phyloP scores from a whole-genome alignment of 2,329 filamentous ascomycete species.

The Penicillium rolfsii region DNA sequence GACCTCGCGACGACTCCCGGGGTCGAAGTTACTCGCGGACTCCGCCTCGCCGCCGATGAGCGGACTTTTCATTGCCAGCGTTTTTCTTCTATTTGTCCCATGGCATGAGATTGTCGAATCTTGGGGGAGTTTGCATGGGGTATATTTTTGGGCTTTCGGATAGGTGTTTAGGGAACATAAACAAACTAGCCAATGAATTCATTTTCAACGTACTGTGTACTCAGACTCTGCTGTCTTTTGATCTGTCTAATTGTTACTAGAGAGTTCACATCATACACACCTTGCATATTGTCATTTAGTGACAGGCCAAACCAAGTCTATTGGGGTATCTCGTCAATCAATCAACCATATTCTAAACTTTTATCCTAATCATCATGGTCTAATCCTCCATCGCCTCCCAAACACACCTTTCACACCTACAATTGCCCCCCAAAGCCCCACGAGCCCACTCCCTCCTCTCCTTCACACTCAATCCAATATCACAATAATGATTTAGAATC shows the following conservation, averaged over 20 bases:
- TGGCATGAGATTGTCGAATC: background rate
- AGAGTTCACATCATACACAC: slow-evolving; percentile 4
- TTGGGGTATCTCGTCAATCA: slow-evolving; percentile 24
- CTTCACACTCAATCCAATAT: slow-evolving; percentile 75
- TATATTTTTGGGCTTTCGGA: slow-evolving; percentile 4
- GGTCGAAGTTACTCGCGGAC: slow-evolving; percentile 31
- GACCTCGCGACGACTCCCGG: slow-evolving; percentile 26
- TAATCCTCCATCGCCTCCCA: slow-evolving; percentile 60
- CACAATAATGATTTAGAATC: slow-evolving; percentile 92
- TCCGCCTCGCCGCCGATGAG: slow-evolving; percentile 26
- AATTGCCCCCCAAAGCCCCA: slow-evolving; percentile 85
- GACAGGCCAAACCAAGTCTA: slow-evolving; percentile 10
- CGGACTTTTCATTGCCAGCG: background rate
- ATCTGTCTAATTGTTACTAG: background rate
- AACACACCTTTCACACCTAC: slow-evolving; percentile 81
- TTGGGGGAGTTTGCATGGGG: background rate
- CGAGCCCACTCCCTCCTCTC: slow-evolving; percentile 85
- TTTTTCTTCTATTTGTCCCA: background rate
- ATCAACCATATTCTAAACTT: background rate
- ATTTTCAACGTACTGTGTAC: slow-evolving; percentile 11
- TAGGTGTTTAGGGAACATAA: slow-evolving; percentile 12
- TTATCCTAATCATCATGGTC: slow-evolving; percentile 5
- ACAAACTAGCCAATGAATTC: slow-evolving; percentile 6
- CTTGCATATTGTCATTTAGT: slow-evolving; percentile 13
- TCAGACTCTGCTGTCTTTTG: slow-evolving; percentile 8